Percentiles rank a stretch among this genome's conserved stretches.
phyloP scores from a whole-genome alignment of 441 rosid species.

The Metrosideros polymorpha region DNA sequence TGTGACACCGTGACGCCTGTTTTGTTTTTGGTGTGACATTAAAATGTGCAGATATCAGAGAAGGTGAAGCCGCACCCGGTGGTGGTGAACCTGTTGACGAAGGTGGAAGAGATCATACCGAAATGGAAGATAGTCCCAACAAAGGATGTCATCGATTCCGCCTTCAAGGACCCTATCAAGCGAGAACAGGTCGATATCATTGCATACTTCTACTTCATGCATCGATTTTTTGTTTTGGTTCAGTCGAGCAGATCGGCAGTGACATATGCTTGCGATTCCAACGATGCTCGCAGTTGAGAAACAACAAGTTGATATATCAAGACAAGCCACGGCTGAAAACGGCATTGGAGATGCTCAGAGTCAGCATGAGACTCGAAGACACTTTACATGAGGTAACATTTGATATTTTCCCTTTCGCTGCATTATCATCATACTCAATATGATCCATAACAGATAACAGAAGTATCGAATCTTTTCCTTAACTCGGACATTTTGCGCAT shows the following conservation, averaged over 20 bases:
- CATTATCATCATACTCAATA: not conserved
- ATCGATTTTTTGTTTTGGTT: not conserved
- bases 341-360: slow-evolving; percentile 87
- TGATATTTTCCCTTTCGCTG: not conserved
- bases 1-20: not conserved
- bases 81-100: slow-evolving; percentile 64
- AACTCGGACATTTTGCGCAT: not conserved
- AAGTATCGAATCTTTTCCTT: not conserved
- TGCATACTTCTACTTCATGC: not conserved
- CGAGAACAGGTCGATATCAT: slow-evolving; percentile 49
- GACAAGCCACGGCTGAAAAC: slow-evolving; percentile 93
- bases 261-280: not conserved
- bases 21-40: not conserved
- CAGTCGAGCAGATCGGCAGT: accelerated
- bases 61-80: slow-evolving; percentile 90
- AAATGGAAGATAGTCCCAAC: slow-evolving; percentile 98
- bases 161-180: slow-evolving; percentile 76
- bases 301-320: slow-evolving; percentile 88
- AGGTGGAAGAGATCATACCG: slow-evolving; percentile 79
- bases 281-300: slow-evolving; percentile 45
- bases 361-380: slow-evolving; percentile 81
- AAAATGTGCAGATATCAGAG: slow-evolving; percentile 66
- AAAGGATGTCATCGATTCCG: slow-evolving; percentile 76
- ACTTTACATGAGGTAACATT: slow-evolving; percentile 42
- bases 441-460: not conserved